Evolutionary conservation across 805 yeast genomes (phyloP).

Genomic region (Blastobotrys chiropterorum): DNA sequence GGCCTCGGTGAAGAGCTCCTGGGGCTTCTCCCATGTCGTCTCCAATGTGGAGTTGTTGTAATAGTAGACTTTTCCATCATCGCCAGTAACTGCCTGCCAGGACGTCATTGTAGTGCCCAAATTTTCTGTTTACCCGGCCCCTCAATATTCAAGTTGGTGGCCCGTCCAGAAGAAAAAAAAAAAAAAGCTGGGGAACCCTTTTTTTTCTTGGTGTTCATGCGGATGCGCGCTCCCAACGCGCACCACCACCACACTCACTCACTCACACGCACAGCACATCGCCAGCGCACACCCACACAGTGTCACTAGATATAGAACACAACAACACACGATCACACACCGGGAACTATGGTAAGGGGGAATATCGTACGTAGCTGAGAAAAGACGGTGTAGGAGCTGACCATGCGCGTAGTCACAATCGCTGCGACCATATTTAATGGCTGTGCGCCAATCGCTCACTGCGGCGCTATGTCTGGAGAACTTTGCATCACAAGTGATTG

Average conservation of each 20-base stretch:
- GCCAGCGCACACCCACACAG: no score
- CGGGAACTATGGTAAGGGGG: background rate
- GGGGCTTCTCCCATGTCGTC: conserved; percentile 81
- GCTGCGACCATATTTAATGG: conserved; percentile 86
- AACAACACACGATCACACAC: background rate
- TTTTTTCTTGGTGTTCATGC: background rate
- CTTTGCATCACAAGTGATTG: conserved; percentile 91
- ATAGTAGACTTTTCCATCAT: conserved; percentile 65
- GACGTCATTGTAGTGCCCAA: conserved; percentile 9
- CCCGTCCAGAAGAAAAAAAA: no score
- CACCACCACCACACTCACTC: background rate
- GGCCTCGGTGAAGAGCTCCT: conserved; percentile 34
- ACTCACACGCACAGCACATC: background rate
- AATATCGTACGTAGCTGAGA: no score
- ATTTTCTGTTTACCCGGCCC: no score
- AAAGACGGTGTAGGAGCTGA: background rate
- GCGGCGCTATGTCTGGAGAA: conserved; percentile 91
- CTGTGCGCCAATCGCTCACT: conserved; percentile 87
- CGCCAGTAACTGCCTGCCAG: conserved; percentile 65
- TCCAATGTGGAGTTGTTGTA: conserved; percentile 58
- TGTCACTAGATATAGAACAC: no score
- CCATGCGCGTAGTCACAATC: conserved; percentile 73
- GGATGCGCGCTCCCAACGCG: background rate
- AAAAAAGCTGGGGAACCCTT: no score
- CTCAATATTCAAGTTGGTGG: no score